These are phyloP conservation scores for Cadophora luteo-olivacea DNA, from an alignment of 2,329 filamentous ascomycete species.

Conservation along the genomic window DNA sequence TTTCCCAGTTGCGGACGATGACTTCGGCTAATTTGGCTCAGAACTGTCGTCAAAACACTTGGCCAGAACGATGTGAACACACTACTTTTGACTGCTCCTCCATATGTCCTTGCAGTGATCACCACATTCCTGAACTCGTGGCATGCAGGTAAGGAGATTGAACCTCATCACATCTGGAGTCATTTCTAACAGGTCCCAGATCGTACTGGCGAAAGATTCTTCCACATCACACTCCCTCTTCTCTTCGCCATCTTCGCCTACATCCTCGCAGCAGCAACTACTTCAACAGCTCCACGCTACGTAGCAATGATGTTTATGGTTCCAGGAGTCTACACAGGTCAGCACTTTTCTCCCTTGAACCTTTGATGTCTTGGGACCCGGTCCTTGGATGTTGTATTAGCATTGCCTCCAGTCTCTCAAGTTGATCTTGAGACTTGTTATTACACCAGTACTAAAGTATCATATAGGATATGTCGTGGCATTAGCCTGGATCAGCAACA, in stretches of 20 bases:
- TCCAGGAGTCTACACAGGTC: slow-evolving; percentile 64
- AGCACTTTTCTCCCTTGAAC: no score
- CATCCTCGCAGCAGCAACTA: slow-evolving; percentile 71
- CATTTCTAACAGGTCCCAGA: slow-evolving; percentile 48
- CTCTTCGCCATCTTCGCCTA: slow-evolving; percentile 67
- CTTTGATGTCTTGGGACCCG: no score
- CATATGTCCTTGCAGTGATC: slow-evolving; percentile 67
- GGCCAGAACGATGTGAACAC: slow-evolving; percentile 66
- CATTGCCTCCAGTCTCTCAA: no score
- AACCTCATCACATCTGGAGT: neutral
- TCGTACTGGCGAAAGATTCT: slow-evolving; percentile 72
- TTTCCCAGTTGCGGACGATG: slow-evolving; percentile 52
- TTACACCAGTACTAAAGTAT: no score
- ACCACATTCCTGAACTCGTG: slow-evolving; percentile 69
- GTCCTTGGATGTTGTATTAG: no score
- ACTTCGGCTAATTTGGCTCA: slow-evolving; percentile 44
- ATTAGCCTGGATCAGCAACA: slow-evolving; percentile 75
- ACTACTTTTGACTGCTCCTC: slow-evolving; percentile 68
- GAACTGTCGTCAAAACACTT: slow-evolving; percentile 71
- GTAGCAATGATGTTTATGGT: slow-evolving; percentile 77
- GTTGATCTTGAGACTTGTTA: no score
- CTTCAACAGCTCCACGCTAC: slow-evolving; percentile 66
- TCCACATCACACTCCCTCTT: slow-evolving; percentile 69
- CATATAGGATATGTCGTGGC: no score
- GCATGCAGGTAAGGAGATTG: slow-evolving; percentile 56